Base-by-base conservation (phyloP, 208 protist genomes). In the Trypanosomatidae sp. region DNA sequence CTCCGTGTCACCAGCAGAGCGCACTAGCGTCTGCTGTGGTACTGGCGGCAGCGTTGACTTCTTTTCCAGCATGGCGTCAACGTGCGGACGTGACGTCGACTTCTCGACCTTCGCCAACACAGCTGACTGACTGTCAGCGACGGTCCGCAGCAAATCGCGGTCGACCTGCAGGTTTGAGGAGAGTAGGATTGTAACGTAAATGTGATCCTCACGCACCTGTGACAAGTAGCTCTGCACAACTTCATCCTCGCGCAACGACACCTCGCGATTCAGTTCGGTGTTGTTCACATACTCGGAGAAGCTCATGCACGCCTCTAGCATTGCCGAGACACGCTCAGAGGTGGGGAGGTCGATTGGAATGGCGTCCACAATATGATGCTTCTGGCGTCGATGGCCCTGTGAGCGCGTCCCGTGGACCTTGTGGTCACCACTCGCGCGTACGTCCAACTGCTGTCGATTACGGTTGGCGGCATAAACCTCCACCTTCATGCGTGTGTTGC, bases 271-370 rank as follows among this genome's bases (percentile, higher is more conserved):
- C 60, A 81, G 73, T 50, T 80, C 82, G 10, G 80, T 77, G 68
- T 91, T 91, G 68, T 86, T 81, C 13, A 94, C 71, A 73, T 93
- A 94, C 85, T 96, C 91, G 46, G 89, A 85, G 55, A 96, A 82
- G 28, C 86, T 80, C 52, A 91, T 80, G 74, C 89, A 94, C 25
- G 77, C 80, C 30, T 96, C 91, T 28, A 96, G 81, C 91, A 96
- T 96, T 17, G 75, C 74, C 2, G 88, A 74, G 25, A 96, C 55
- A 25, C 74, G 74, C 49, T 86, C 83, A n/a, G 89, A 70, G 7
- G 73, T 91, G 22, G 91, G 91, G 2, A 91, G 69, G 33, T 88
- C 66, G 62, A 96, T 74, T 2, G 85, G 79, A 50, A 94, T 85
- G 4, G 91, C 89, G 30, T 91, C 77, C 28, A 94, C 88, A 47